Conservation (phyloP, 2,329 filamentous ascomycete genomes). For the Emmonsiellopsis sp. region DNA sequence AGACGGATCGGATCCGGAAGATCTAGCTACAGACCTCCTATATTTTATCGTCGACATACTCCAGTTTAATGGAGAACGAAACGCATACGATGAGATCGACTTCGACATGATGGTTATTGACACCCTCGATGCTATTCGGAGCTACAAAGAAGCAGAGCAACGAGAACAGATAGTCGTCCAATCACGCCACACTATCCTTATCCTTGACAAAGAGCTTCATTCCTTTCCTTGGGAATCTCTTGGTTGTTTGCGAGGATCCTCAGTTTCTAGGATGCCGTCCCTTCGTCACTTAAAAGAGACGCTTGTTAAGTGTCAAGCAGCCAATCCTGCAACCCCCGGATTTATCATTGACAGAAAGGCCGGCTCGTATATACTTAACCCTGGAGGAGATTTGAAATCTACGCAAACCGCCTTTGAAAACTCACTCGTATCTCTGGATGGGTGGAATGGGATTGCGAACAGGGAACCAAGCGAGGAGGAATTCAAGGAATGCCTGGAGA, state of each 20-base stretch:
- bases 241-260: conserved; percentile 67
- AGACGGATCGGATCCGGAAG: conserved; percentile 67
- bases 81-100: conserved; percentile 96
- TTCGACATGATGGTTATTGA: conserved; percentile 88
- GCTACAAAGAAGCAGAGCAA: conserved; percentile 53
- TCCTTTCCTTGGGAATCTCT: conserved; percentile 93
- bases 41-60: conserved; percentile 96
- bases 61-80: conserved; percentile 91
- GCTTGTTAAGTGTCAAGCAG: conserved; percentile 44
- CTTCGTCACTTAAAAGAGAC: conserved; percentile 71
- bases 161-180: conserved; percentile 15
- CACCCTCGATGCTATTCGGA: conserved; percentile 70
- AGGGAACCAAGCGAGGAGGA: conserved; percentile 66
- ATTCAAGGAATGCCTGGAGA: conserved; percentile 58
- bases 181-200: conserved; percentile 64
- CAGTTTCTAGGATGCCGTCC: conserved; percentile 81
- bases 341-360: conserved; percentile 42
- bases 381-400: conserved; percentile 68
- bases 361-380: conserved; percentile 73
- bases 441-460: conserved; percentile 61
- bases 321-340: conserved; percentile 24
- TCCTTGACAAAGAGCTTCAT: conserved; percentile 86
- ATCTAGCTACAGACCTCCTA: conserved; percentile 79
- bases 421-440: conserved; percentile 44
- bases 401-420: conserved; percentile 69